These are phyloP conservation scores for Primulina huaijiensis DNA, from an alignment of 257 asterid genomes.

Conservation along the genomic window DNA sequence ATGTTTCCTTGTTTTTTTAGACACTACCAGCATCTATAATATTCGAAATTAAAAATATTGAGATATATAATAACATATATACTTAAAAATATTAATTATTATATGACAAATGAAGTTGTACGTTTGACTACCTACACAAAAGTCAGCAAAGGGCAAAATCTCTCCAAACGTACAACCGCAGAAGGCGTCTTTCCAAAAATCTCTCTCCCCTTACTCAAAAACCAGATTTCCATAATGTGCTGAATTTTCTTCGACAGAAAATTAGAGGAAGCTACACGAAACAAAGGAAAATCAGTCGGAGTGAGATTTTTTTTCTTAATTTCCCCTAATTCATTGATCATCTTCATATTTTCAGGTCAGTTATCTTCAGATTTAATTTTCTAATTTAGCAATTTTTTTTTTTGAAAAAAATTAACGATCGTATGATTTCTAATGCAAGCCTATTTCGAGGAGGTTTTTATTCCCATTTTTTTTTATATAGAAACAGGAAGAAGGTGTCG, in stretches of 20 bases:
- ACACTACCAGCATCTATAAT: too few relatives aligned
- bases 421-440: neutral
- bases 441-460: neutral
- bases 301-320: neutral
- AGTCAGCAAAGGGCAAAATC: neutral
- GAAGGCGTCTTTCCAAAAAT: neutral
- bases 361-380: constrained; percentile 9
- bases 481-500: neutral
- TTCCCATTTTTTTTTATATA: neutral
- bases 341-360: constrained; percentile 29
- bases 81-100: too few relatives aligned
- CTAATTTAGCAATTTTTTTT: neutral
- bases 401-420: neutral
- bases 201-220: neutral
- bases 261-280: neutral
- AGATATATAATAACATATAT: too few relatives aligned
- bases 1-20: too few relatives aligned
- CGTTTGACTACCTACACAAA: neutral
- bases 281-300: neutral
- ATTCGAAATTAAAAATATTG: too few relatives aligned
- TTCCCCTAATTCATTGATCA: constrained; percentile 17
- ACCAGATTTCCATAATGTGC: neutral
- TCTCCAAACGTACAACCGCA: neutral
- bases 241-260: neutral
- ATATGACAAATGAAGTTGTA: neutral